phyloP scores from a whole-genome alignment of 2,329 filamentous ascomycete genomes.

The Aspergillus alliaceus region DNA sequence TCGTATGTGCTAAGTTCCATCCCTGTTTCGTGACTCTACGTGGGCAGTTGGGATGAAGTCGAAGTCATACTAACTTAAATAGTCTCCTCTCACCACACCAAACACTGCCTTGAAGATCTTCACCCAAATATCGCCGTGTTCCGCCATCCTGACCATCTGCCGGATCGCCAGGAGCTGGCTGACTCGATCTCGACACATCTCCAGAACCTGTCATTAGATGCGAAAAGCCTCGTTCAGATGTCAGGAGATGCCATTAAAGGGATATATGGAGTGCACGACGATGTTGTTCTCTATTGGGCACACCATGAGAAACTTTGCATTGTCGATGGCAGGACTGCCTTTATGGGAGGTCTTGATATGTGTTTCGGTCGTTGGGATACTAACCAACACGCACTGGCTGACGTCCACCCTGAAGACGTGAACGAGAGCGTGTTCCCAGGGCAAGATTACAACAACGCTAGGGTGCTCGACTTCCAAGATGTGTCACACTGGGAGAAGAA shows the following conservation, averaged over 20 bases:
- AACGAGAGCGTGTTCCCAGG: slow-evolving; percentile 79
- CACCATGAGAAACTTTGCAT: slow-evolving; percentile 91
- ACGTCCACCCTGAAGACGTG: slow-evolving; percentile 76
- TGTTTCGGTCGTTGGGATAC: slow-evolving; percentile 90
- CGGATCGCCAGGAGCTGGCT: slow-evolving; percentile 67
- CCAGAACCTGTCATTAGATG: slow-evolving; percentile 56
- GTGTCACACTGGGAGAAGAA: slow-evolving; percentile 80
- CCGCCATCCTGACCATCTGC: slow-evolving; percentile 83
- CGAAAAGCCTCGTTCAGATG: slow-evolving; percentile 61
- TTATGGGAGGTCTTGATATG: slow-evolving; percentile 89
- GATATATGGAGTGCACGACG: slow-evolving; percentile 78
- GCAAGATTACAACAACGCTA: slow-evolving; percentile 90
- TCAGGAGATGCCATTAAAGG: slow-evolving; percentile 73
- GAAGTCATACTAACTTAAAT: slow-evolving; percentile 1
- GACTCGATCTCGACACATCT: slow-evolving; percentile 57
- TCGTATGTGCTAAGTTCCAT: slow-evolving; percentile 54
- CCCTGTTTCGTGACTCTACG: neutral
- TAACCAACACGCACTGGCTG: slow-evolving; percentile 79
- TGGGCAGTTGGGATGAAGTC: no score
- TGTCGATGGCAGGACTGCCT: slow-evolving; percentile 74
- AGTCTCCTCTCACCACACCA: slow-evolving; percentile 73
- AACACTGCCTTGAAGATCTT: slow-evolving; percentile 71
- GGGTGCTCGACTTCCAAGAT: slow-evolving; percentile 77
- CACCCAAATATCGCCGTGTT: slow-evolving; percentile 87
- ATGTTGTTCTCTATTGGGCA: slow-evolving; percentile 84